Base-by-base conservation (phyloP, 805 yeast genomes). In the Suhomyces canberraensis region DNA sequence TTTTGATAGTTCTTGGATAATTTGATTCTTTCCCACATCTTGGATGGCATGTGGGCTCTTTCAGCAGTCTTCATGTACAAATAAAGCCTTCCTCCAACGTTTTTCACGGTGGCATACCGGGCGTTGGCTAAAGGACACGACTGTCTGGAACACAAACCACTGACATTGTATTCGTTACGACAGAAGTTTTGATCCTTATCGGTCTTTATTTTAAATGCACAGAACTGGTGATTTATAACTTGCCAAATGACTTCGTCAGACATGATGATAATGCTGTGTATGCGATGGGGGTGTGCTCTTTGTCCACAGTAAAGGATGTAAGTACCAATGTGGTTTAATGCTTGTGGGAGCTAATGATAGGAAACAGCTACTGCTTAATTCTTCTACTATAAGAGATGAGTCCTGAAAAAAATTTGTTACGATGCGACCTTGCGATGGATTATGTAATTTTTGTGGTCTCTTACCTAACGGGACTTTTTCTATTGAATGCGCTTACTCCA, bases 41-140 rank as follows among this genome's bases (percentile, higher is more conserved):
- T 84, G 29, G 85, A 79, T 11, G 99, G 99, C 45, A 89, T 85
- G 58, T 93, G 98, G 15, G 95, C 95, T 66, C 99, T 80, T 68
- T 93, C 99, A 1, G 95, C 95, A 1, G 98, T 93, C 61, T 93
- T 93, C 88, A 93, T 93, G 65, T 93, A 93, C 24, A 87, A 66
- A 52, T 86, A 87, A 32, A 88, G 64, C 56, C 77, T 77, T 5
- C 95, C 96, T 47, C 84, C 87, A 19, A 84, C 73, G 48, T 77
- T 81, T 55, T 86, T 83, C 30, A 87, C 86, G 1, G 96, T 87
- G 21, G 96, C 95, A 63, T 87, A 87, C 53, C 85, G 77, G 13
- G 95, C 86, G 60, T 88, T 93, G 17, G 99, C 99, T 42, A 93
- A 69, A 2, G 99, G 99, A 60, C 99, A 93, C 4, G 97, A 85